phyloP scores from a whole-genome alignment of 441 rosid genomes.

The Daphne laureola region DNA sequence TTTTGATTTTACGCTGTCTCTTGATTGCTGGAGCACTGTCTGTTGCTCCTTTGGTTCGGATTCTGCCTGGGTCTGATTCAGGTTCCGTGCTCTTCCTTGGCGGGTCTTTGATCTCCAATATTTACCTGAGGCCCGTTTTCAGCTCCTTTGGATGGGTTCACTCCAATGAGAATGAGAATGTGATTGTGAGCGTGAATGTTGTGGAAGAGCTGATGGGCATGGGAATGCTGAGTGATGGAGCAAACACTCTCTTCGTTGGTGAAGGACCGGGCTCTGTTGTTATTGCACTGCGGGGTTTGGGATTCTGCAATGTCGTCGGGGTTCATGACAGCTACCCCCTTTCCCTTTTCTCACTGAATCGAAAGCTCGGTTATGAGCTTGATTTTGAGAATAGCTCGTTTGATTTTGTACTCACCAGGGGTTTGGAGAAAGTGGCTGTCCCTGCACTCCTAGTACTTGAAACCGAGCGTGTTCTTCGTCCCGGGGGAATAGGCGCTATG shows the following conservation, averaged over 20 bases:
- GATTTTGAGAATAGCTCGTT: slow-evolving; percentile 48
- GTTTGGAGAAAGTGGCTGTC: slow-evolving; percentile 43
- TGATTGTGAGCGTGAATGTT: slow-evolving; percentile 32
- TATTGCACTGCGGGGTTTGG: slow-evolving; percentile 43
- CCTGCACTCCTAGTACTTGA: slow-evolving; percentile 66
- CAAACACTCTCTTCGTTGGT: slow-evolving; percentile 57
- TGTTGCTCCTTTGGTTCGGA: slow-evolving; percentile 29
- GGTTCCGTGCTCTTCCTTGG: slow-evolving; percentile 22
- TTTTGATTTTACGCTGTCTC: slow-evolving; percentile 37
- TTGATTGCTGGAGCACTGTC: slow-evolving; percentile 38
- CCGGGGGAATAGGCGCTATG: slow-evolving; percentile 68
- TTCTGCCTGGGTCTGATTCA: slow-evolving; percentile 27
- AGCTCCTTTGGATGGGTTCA: slow-evolving; percentile 27
- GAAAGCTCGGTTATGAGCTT: slow-evolving; percentile 41
- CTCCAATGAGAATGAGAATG: slow-evolving; percentile 36
- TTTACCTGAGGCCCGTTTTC: slow-evolving; percentile 39
- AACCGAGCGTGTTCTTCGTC: slow-evolving; percentile 61
- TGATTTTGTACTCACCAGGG: slow-evolving; percentile 55
- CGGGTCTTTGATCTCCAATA: slow-evolving; percentile 20
- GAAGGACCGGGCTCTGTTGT: slow-evolving; percentile 49
- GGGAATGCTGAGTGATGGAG: slow-evolving; percentile 35
- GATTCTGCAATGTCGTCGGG: slow-evolving; percentile 41
- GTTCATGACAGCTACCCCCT: slow-evolving; percentile 33
- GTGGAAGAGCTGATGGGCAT: slow-evolving; percentile 39
- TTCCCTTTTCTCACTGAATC: slow-evolving; percentile 52